Evolutionary conservation across 148 eudicot genomes (phyloP), one percentile per base, ranked within the genome.

Genomic region (Rhododendron ferrugineum): DNA sequence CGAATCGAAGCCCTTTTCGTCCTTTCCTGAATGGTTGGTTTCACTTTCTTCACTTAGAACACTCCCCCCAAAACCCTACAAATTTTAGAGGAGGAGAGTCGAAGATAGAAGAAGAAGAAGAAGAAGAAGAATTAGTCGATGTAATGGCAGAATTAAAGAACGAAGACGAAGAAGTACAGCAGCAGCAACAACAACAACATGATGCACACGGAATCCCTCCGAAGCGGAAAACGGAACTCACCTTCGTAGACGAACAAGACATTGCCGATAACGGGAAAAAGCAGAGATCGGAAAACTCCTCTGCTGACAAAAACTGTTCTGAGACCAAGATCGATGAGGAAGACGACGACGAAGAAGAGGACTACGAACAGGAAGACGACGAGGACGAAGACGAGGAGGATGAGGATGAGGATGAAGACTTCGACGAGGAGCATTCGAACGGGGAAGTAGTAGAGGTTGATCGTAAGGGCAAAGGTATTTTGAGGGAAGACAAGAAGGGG

Each of bases 401-500:
- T 2, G 89, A 60, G 5, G 87, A 73, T 28, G 30, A 82, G 2
- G 83, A 84, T 0, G 89, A 78, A 14, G 89, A 85, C 3, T 90
- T 79, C 5, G 88, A 84, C 5, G 85, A 84, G 1, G 86, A 81
- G 37, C 62, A 74, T 40, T 84, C 85, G 7, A 89, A 90, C 73
- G 92, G 87, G 0, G 78, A 89, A 42, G 85, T 79, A 28, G 73
- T 10, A 11, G 91, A 46, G 85, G 85, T 89, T 85, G 95, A 94
- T 62, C 85, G 92, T 11, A 93, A 93, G 87, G 96, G 96, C 50
- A 93, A 94, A 85, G 98, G 95, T 37, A 90, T 91, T 86, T 52
- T 91, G 80, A 89, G 85, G 28, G 94, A 92, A 50, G 91, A 92
- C 26, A 93, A 91, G 89, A 93, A 91, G 90, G 90, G 81, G 76